Conservation (phyloP, 176 grass and related monocot species). For the Aegilops tauschii region DNA sequence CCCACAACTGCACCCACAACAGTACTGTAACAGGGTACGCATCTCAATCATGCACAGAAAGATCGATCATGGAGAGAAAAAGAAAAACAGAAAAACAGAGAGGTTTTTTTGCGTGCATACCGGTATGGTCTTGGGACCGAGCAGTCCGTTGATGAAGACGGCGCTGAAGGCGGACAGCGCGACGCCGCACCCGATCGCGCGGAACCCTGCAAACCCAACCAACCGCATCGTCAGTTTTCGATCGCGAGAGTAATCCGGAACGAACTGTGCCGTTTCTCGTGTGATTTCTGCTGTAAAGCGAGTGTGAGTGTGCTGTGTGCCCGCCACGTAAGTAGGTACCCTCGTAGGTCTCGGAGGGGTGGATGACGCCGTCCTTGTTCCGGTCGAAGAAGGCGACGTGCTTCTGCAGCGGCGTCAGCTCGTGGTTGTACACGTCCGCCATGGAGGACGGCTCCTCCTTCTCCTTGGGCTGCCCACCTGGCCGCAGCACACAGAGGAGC, state of each 20-base stretch:
- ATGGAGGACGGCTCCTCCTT: neutral
- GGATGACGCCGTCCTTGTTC: conserved; percentile 70
- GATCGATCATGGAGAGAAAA: neutral
- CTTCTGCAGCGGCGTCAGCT: conserved; percentile 62
- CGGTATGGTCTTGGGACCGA: conserved; percentile 55
- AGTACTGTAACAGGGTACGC: neutral
- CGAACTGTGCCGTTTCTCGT: neutral
- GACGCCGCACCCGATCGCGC: conserved; percentile 55
- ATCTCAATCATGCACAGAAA: neutral
- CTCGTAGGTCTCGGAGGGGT: conserved; percentile 58
- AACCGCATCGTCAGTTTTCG: neutral
- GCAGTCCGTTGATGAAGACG: conserved; percentile 52
- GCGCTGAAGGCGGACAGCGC: conserved; percentile 35
- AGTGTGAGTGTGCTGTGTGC: no score
- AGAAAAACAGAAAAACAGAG: neutral
- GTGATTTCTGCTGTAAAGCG: neutral
- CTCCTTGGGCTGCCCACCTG: neutral
- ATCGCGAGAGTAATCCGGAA: neutral
- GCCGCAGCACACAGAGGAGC: neutral
- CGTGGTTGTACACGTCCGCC: conserved; percentile 38
- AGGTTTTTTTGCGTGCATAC: neutral
- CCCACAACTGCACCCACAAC: neutral
- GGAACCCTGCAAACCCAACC: conserved; percentile 37
- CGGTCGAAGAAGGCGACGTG: conserved; percentile 81
- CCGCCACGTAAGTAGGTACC: conserved; percentile 12